phyloP scores from a whole-genome alignment of 164 flowering plant genomes.

The Sedum album region DNA sequence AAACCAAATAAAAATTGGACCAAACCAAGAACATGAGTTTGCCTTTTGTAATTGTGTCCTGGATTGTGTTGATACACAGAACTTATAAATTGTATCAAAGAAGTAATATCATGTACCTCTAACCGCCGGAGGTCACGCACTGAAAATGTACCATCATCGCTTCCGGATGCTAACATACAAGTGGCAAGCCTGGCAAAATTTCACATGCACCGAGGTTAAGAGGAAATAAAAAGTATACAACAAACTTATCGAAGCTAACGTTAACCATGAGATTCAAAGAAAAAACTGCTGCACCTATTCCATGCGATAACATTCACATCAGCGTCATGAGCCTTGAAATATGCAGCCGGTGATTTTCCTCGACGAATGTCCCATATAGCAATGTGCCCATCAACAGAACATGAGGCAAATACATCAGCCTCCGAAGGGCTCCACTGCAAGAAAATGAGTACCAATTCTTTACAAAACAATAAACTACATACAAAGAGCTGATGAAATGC shows the following conservation, averaged over 20 bases:
- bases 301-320: constrained; percentile 98
- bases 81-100: background rate
- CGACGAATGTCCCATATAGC: constrained; percentile 84
- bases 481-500: too few species aligned
- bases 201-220: background rate
- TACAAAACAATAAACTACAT: too few species aligned
- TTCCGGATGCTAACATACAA: constrained; percentile 93
- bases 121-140: constrained; percentile 82
- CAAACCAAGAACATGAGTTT: too few species aligned
- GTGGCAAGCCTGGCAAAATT: constrained; percentile 70
- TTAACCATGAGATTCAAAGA: background rate
- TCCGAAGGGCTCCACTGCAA: too few species aligned
- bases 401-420: too few species aligned
- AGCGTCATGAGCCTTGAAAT: constrained; percentile 78
- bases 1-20: too few species aligned
- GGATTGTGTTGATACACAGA: too few species aligned
- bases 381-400: too few species aligned
- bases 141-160: constrained; percentile 93
- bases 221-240: background rate
- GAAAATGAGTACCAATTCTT: too few species aligned
- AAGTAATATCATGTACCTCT: constrained; percentile 36
- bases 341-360: constrained; percentile 56
- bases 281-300: constrained; percentile 51
- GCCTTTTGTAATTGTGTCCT: too few species aligned
- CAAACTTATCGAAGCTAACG: background rate